Base-by-base conservation (phyloP, 371 early-diverging fungal genomes). In the Syncephalastrum contaminatum region DNA sequence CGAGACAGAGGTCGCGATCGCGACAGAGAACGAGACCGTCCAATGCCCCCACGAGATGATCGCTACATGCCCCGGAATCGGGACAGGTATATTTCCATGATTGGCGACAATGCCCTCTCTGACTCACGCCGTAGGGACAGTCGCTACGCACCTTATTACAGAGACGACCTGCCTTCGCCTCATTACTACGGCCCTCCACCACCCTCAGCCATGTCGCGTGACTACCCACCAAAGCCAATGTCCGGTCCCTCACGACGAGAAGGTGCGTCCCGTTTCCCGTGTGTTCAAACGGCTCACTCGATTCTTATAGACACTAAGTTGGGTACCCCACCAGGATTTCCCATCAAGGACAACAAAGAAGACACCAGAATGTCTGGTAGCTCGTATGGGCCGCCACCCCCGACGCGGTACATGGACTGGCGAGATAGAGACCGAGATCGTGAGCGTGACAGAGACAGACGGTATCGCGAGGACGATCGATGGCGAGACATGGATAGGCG, bases 1-100 rank as follows among this genome's bases (percentile, higher is more conserved):
- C 45, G 81, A 36, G 82, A 82, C 21, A 67, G 82, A 48, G 78
- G 76, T 48, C 72, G 76, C 48, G 78, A 81, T 16, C 62, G 76
- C 48, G 77, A 73, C 22, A 56, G 76, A 49, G 77, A 75, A 10
- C 58, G 70, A 46, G 77, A 72, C 10, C 69, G 77, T 2, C 10
- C 56, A 1, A 57, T 64, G 51, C 51, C 63, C 46, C 58, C 69
- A 56, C 62, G 78, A 65, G 78, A 78, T 16, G 78, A 78, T 51
- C 47, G 78, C 12, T 78, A 72, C 44, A 15, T 64, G 42, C 61
- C 72, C 39, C 66, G 74, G 24, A 59, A 59, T 39, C 58, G 70
- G 48, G 66, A 70, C 43, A 66, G 77, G 62, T 69, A 69, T 24
- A 58, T 24, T 5, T 45, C 14, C 10, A 22, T 24, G 46, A 20